These are phyloP conservation scores for Tuctoria greenei DNA, from an alignment of 176 grass and related monocot species.

Conservation along the genomic window DNA sequence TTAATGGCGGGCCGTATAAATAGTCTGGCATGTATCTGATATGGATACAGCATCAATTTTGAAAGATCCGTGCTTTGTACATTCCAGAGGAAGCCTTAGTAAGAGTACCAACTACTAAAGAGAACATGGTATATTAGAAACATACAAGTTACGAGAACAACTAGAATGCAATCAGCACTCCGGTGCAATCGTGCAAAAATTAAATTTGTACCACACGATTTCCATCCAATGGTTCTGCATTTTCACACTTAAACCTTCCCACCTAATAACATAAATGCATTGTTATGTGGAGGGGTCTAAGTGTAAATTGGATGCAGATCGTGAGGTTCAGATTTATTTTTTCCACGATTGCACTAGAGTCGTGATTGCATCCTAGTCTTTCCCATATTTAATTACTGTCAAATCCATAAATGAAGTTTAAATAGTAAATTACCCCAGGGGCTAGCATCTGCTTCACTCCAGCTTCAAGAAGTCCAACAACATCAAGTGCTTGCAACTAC, in stretches of 20 bases:
- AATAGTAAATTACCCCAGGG: conserved; percentile 48
- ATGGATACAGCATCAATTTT: conserved; percentile 32
- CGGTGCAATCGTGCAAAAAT: no score
- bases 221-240: no score
- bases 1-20: conserved; percentile 32
- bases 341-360: no score
- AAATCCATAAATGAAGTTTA: conserved; percentile 26
- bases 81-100: conserved; percentile 37
- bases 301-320: no score
- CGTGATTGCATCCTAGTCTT: no score
- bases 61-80: conserved; percentile 41
- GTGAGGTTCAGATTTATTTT: no score
- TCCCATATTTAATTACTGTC: neutral
- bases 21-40: conserved; percentile 2
- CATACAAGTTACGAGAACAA: no score
- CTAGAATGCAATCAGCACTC: no score
- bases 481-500: conserved; percentile 71
- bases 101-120: conserved; percentile 45
- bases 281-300: no score
- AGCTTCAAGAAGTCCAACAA: conserved; percentile 59
- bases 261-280: no score
- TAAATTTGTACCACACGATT: no score
- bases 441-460: conserved; percentile 34
- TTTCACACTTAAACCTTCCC: no score
- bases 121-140: conserved; percentile 30